Percentiles rank a stretch among this genome's conserved stretches.
phyloP scores from a whole-genome alignment of 495 filamentous ascomycete genomes.

The Penicillium simplicissimum region DNA sequence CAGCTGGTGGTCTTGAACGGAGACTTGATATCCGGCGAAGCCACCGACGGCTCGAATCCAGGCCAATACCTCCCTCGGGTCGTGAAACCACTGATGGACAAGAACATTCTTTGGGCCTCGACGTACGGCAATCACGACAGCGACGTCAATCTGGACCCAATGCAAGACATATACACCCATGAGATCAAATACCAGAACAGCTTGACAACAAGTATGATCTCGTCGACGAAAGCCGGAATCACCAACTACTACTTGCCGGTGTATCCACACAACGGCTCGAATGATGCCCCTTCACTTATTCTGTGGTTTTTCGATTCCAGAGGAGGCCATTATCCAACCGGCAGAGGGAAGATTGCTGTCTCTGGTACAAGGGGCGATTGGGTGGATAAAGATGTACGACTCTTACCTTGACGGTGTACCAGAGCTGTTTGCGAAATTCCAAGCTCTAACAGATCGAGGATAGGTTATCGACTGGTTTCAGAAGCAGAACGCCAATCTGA shows the following conservation, averaged over 20 bases:
- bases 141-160: slow-evolving; percentile 57
- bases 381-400: slow-evolving; percentile 34
- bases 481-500: slow-evolving; percentile 45
- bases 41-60: slow-evolving; percentile 57
- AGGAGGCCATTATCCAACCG: slow-evolving; percentile 59
- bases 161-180: slow-evolving; percentile 49
- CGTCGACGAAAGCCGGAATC: slow-evolving; percentile 50
- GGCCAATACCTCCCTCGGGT: slow-evolving; percentile 62
- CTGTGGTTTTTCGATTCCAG: slow-evolving; percentile 78
- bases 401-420: not conserved
- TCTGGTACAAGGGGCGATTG: slow-evolving; percentile 38
- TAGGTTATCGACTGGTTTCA: slow-evolving; percentile 64
- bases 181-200: slow-evolving; percentile 55
- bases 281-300: slow-evolving; percentile 47
- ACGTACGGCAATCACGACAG: slow-evolving; percentile 78
- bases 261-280: slow-evolving; percentile 28
- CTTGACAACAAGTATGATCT: slow-evolving; percentile 54
- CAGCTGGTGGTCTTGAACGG: slow-evolving; percentile 72
- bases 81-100: slow-evolving; percentile 55
- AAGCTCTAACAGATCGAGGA: not conserved
- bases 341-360: slow-evolving; percentile 29
- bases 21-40: slow-evolving; percentile 72
- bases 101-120: slow-evolving; percentile 60
- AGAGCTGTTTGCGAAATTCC: not conserved
- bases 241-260: slow-evolving; percentile 69